Evolutionary conservation across 2,329 filamentous ascomycete species (phyloP), one percentile per base, ranked within the genome.

Genomic region (Arthroderma sp.): DNA sequence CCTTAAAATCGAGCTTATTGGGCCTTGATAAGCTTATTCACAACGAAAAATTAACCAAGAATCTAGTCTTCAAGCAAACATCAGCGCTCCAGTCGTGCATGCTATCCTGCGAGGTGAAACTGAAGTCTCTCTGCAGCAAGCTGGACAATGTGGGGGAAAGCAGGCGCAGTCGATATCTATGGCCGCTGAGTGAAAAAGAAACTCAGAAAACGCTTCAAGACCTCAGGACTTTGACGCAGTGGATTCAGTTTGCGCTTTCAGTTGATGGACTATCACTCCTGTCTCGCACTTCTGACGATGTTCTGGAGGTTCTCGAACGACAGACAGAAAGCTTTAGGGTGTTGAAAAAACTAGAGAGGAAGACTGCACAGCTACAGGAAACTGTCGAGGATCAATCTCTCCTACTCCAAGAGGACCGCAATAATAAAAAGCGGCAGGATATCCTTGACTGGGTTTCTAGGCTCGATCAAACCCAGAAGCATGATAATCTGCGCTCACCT

Each of bases 171-270:
- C 19, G 47, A 28, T 51, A 28, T 7, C 7, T 51, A 51, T 51
- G 47, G 47, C 47, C 47, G 13, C 47, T 51, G 17, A 51, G 23
- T 13, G 47, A 51, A 19, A 51, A 51, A 11, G 47, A 51, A n/a
- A 28, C 28, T 28, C 47, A 51, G 21, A 51, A 35, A 25, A 19
- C 31, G 19, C 4, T 51, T 51, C 19, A 51, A 35, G 47, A 51
- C 19, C 23, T 51, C 15, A 28, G 47, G 21, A 28, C 47, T 51
- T 51, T 51, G 11, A 2, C 47, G 9, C 47, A 51, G 47, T 51
- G 47, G 47, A 51, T 51, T 28, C 47, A 51, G 47, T 51, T 51
- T 51, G 47, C 47, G 28, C 47, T 51, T 17, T 51, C 47, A 19
- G 15, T 51, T 51, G 47, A 51, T n/a, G 47, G 47, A 19, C 47